phyloP scores from a whole-genome alignment of 1,139 yeast species.

The Pichia sp. region DNA sequence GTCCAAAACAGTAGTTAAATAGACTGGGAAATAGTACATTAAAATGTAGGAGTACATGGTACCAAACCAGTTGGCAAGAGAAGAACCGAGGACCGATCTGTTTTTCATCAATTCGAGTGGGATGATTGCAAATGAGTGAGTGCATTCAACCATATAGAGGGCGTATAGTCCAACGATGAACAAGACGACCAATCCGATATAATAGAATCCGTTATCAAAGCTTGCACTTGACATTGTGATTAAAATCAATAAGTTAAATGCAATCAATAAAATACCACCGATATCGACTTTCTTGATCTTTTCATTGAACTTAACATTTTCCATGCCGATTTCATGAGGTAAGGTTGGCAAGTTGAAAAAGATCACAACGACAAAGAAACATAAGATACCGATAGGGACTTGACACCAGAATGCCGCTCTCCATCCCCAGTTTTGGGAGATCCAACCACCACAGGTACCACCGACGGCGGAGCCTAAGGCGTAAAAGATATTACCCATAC shows the following conservation, averaged over 20 bases:
- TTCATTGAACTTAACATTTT: conserved; percentile 32
- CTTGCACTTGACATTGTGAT: conserved; percentile 62
- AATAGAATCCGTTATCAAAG: conserved; percentile 41
- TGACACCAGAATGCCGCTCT: conserved; percentile 61
- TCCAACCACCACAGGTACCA: conserved; percentile 67
- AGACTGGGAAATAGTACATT: conserved; percentile 37
- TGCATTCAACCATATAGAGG: conserved; percentile 33
- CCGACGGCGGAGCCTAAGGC: conserved; percentile 74
- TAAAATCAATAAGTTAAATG: conserved; percentile 41
- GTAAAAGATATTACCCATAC: conserved; percentile 59
- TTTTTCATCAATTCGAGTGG: conserved; percentile 35
- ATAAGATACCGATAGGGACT: conserved; percentile 60
- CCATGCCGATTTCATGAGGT: conserved; percentile 32
- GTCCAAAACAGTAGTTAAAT: conserved; percentile 33
- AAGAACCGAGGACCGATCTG: conserved; percentile 37
- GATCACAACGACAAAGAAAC: conserved; percentile 40
- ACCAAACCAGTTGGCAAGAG: conserved; percentile 41
- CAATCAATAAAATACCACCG: conserved; percentile 67
- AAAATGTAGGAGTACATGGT: conserved; percentile 36
- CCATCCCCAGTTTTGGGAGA: conserved; percentile 81
- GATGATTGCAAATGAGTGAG: conserved; percentile 36
- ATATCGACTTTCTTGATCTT: conserved; percentile 66
- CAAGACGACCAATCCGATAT: conserved; percentile 10
- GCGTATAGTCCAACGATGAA: conserved; percentile 16
- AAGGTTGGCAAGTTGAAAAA: conserved; percentile 37